A percentile compares a stretch with the other conserved stretches of the same genome.
Evolutionary conservation across 2,329 filamentous ascomycete species (phyloP).

Genomic region (Monosporascus sp.): DNA sequence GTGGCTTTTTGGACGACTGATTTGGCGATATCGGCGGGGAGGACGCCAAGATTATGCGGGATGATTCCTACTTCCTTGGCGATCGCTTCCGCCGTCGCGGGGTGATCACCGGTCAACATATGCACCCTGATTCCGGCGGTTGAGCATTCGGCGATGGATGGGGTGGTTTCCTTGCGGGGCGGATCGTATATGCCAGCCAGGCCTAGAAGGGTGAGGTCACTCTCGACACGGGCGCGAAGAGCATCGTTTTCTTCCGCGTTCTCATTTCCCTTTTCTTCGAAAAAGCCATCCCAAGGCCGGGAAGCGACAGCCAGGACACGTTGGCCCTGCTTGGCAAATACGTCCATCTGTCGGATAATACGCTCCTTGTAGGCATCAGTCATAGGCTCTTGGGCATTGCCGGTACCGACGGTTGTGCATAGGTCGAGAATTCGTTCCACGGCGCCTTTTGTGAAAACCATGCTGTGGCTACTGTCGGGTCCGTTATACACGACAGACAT

Average conservation of each 20-base stretch:
- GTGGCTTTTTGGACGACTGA: constrained; percentile 70
- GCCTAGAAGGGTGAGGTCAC: constrained; percentile 68
- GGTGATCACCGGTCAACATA: constrained; percentile 82
- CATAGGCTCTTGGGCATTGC: constrained; percentile 37
- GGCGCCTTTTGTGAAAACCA: constrained; percentile 59
- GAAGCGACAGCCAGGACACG: constrained; percentile 69
- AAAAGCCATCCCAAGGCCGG: constrained; percentile 51
- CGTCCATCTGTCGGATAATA: constrained; percentile 51
- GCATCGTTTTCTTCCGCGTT: constrained; percentile 34
- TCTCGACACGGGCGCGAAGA: constrained; percentile 60
- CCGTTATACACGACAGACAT: constrained; percentile 71
- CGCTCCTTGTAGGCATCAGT: constrained; percentile 46
- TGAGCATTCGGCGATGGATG: constrained; percentile 65
- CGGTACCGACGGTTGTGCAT: constrained; percentile 43
- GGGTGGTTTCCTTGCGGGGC: constrained; percentile 73
- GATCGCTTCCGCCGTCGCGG: constrained; percentile 72
- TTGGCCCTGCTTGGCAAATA: constrained; percentile 62
- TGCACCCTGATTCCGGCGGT: constrained; percentile 73
- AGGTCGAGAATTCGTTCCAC: constrained; percentile 57
- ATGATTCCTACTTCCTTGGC: constrained; percentile 76
- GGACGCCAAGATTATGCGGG: constrained; percentile 52
- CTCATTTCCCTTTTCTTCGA: constrained; percentile 23
- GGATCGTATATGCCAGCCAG: constrained; percentile 84
- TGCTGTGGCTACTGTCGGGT: constrained; percentile 39
- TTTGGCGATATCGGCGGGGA: constrained; percentile 59